These are phyloP conservation scores for Paramecium biaurelia DNA, from an alignment of 73 alveolate species.

Conservation along the genomic window DNA sequence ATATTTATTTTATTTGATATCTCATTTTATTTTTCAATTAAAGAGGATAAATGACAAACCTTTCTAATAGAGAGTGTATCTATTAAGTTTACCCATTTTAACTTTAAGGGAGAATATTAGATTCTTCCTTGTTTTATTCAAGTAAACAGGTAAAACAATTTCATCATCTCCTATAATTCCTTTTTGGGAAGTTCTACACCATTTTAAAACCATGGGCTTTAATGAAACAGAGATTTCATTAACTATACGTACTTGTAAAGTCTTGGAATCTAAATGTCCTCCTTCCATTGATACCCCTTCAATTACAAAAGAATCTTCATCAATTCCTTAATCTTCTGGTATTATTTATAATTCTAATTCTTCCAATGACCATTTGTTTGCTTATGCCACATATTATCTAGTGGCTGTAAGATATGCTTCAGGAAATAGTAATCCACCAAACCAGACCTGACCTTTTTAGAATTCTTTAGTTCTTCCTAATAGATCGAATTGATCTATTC, in stretches of 20 bases:
- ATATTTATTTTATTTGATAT: neutral
- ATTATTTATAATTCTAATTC: conserved; percentile 84
- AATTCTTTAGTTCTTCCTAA: conserved; percentile 62
- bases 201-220: conserved; percentile 78
- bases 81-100: conserved; percentile 24
- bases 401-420: conserved; percentile 99
- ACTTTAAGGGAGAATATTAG: conserved; percentile 83
- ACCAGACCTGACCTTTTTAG: conserved; percentile 86
- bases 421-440: conserved; percentile 99
- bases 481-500: conserved; percentile 84
- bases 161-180: conserved; percentile 69
- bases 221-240: conserved; percentile 75
- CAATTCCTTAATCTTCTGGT: conserved; percentile 66
- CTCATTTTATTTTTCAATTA: conserved; percentile 12
- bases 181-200: conserved; percentile 70
- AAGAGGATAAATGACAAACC: conserved; percentile 5
- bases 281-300: conserved; percentile 92
- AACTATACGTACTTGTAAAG: conserved; percentile 64
- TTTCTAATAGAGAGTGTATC: conserved; percentile 32
- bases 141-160: conserved; percentile 86
- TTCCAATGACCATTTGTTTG: conserved; percentile 87
- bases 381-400: conserved; percentile 93
- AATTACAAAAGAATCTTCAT: conserved; percentile 78
- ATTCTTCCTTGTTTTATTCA: conserved; percentile 86
- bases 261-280: conserved; percentile 79